These are phyloP conservation scores for Sugiyamaella sp. DNA, from an alignment of 1,139 yeast genomes.

Conservation along the genomic window DNA sequence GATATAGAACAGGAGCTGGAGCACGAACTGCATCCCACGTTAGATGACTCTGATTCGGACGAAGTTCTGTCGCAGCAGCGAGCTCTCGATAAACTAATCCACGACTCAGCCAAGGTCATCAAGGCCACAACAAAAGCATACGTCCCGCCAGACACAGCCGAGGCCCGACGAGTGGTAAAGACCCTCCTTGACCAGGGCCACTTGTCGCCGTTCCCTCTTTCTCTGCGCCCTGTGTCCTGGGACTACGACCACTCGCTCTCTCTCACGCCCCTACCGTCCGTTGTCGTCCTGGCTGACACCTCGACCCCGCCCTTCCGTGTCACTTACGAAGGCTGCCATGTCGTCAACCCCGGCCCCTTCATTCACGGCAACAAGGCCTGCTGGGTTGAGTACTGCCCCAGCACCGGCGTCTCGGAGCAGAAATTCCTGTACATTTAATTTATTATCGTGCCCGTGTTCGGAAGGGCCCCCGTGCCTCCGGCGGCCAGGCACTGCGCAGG, in stretches of 20 bases:
- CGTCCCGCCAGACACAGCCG: slow-evolving; percentile 50
- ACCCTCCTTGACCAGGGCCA: slow-evolving; percentile 87
- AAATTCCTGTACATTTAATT: slow-evolving; percentile 26
- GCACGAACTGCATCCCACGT: slow-evolving; percentile 11
- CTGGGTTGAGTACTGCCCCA: slow-evolving; percentile 73
- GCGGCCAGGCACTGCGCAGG: background rate
- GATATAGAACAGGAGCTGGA: slow-evolving; percentile 11
- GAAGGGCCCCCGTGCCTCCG: background rate
- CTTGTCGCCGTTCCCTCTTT: slow-evolving; percentile 72
- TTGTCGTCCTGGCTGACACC: slow-evolving; percentile 61
- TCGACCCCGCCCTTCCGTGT: slow-evolving; percentile 72
- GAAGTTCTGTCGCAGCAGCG: slow-evolving; percentile 28
- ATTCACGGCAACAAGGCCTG: slow-evolving; percentile 52
- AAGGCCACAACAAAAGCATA: slow-evolving; percentile 27
- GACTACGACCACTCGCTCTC: slow-evolving; percentile 70
- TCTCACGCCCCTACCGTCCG: slow-evolving; percentile 72
- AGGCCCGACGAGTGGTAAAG: slow-evolving; percentile 74
- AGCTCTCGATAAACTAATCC: slow-evolving; percentile 31
- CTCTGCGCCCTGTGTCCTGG: slow-evolving; percentile 66
- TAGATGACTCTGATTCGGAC: slow-evolving; percentile 28
- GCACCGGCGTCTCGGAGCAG: slow-evolving; percentile 29
- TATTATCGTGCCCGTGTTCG: background rate
- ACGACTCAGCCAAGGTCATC: slow-evolving; percentile 24
- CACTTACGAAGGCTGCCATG: slow-evolving; percentile 80
- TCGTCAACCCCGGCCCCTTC: slow-evolving; percentile 69